Conservation (phyloP, 2,329 filamentous ascomycete genomes). For the Claviceps arundinis region DNA sequence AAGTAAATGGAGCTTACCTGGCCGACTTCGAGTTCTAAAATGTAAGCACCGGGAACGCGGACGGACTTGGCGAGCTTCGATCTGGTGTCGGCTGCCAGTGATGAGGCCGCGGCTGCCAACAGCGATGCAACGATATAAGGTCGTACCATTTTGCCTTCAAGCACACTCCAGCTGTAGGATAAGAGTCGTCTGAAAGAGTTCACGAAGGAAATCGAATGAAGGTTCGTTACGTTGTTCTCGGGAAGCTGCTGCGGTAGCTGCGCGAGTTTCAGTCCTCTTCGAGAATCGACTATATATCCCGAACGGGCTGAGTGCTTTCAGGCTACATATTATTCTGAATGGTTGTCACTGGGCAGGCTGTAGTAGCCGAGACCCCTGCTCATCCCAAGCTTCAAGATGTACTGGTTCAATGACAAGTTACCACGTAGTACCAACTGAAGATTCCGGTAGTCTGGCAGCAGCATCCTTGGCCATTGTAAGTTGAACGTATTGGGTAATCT, state of each 20-base stretch:
- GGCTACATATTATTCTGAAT: not conserved
- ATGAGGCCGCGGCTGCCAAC: conserved; percentile 7
- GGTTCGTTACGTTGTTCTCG: too few relatives aligned
- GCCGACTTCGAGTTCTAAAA: conserved; percentile 10
- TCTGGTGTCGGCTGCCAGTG: not conserved
- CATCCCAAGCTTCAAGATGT: not conserved
- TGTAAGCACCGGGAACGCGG: conserved; percentile 10
- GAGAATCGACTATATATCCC: not conserved
- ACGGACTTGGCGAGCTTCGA: not conserved
- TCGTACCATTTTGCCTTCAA: conserved; percentile 7
- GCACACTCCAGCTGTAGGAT: not conserved
- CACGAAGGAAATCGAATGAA: too few relatives aligned
- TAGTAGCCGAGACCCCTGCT: not conserved
- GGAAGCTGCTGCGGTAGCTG: too few relatives aligned
- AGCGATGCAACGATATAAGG: conserved; percentile 7
- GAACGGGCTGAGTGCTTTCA: not conserved
- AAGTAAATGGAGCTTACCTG: conserved; percentile 7
- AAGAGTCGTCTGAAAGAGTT: not conserved
- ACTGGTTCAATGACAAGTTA: too few relatives aligned
- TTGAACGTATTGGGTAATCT: not conserved
- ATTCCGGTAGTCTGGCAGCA: not conserved
- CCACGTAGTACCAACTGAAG: not conserved
- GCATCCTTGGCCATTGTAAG: not conserved
- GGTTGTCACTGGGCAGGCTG: not conserved
- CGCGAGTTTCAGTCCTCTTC: too few relatives aligned